Percentiles rank a stretch among this genome's conserved stretches.
phyloP scores from a whole-genome alignment of 345 rosid species.

The Camelina laxa region DNA sequence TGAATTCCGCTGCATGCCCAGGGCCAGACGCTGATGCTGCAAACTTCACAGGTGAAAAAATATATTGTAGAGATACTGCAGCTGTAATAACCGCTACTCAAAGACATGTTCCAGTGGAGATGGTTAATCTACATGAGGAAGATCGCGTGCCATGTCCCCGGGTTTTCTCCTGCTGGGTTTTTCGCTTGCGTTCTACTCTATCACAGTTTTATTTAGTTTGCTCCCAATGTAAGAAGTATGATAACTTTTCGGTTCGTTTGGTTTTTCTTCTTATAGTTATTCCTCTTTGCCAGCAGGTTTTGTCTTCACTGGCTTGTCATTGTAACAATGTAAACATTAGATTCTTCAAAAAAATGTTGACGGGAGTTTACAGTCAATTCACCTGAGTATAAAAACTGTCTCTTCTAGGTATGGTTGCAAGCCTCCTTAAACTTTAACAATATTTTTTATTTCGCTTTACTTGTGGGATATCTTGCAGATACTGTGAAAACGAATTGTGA shows the following conservation, averaged over 20 bases:
- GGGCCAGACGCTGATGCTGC: constrained; percentile 77
- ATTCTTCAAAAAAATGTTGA: constrained; percentile 33
- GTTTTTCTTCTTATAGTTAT: constrained; percentile 27
- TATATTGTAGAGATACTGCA: constrained; percentile 13
- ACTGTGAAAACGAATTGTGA: constrained; percentile 30
- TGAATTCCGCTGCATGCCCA: constrained; percentile 93
- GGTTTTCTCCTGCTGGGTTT: constrained; percentile 46
- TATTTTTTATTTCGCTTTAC: constrained; percentile 6
- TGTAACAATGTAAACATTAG: constrained; percentile 35
- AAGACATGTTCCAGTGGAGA: constrained; percentile 29
- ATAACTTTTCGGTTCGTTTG: background rate
- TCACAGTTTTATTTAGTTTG: constrained; percentile 48
- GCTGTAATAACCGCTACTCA: constrained; percentile 14
- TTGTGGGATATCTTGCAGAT: constrained; percentile 17
- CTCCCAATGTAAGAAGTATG: constrained; percentile 26
- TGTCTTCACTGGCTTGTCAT: constrained; percentile 35
- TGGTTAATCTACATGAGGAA: constrained; percentile 20
- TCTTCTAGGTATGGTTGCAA: background rate
- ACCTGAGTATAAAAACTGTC: background rate
- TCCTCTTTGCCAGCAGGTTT: constrained; percentile 30
- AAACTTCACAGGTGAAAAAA: constrained; percentile 31
- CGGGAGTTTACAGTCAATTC: constrained; percentile 13
- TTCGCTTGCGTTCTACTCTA: constrained; percentile 53
- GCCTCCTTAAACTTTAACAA: background rate
- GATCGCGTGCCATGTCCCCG: constrained; percentile 37